Base-by-base conservation (phyloP, 106 monocot genomes). In the Apostasia shenzhenica region DNA sequence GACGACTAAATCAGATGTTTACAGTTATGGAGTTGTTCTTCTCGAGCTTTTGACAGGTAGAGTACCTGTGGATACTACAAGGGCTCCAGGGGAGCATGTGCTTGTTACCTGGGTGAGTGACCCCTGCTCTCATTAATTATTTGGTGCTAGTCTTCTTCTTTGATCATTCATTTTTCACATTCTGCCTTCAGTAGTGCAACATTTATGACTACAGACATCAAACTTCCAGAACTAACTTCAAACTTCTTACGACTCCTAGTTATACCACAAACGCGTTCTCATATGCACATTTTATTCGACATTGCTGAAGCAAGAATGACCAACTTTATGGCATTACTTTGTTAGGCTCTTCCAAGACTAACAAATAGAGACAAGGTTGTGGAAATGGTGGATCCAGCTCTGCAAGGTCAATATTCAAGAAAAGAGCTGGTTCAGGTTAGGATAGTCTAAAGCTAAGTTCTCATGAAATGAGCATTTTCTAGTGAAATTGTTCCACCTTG, bases 1-100 rank as follows among this genome's bases (percentile, higher is more conserved):
- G 75, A 92, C 97, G 1, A 90, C 85, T 0, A 97, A 97, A 67
- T 97, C 97, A 55, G 97, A 97, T 81, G 97, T 97, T 56, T 97
- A 97, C 68, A 92, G 97, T 56, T 97, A 89, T 70, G 97, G 97
- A 1, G 87, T 97, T 11, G 92, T 97, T 58, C 84, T 97, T 71
- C 79, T 97, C 2, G 83, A 97, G 75, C 84, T 97, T 54, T 67
- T 92, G 48, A 97, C 97, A 1, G 92, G 97, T 0, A 68, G 92
- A 8, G 67, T 74, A 5, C 92, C 97, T 4, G 82, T 97, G 5
- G 92, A 97, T 71, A 69, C 72, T n/a, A 81, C 65, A 69, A 80
- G 77, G 54, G 89, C 89, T 41, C 81, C 86, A 9, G 89, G 85
- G 54, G 84, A 92, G 55, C 87, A 92, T 70, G 79, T 81, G 41